These are phyloP conservation scores for Pseudogymnoascus sp. DNA, from an alignment of 2,329 filamentous ascomycete species.

Conservation along the genomic window DNA sequence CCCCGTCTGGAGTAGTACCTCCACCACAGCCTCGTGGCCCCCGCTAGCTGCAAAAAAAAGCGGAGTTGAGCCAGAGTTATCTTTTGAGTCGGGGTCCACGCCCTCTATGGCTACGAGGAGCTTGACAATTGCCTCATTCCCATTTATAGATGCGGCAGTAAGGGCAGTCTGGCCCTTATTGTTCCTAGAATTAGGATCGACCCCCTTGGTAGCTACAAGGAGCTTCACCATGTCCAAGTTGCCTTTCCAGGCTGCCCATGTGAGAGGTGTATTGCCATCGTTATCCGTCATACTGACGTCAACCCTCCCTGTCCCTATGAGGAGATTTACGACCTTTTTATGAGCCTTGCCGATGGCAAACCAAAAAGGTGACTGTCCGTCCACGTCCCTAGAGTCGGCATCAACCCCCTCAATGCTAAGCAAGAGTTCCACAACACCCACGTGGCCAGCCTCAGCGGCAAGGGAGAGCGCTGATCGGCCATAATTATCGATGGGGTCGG, in stretches of 20 bases:
- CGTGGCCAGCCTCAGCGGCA: background rate
- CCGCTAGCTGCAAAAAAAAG: background rate
- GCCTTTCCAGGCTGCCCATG: background rate
- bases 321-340: background rate
- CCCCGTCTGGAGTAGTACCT: background rate
- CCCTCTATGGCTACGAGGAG: background rate
- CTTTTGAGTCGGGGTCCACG: background rate
- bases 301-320: background rate
- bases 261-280: conserved; percentile 2
- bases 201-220: background rate
- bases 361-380: background rate
- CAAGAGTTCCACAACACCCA: background rate
- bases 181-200: background rate
- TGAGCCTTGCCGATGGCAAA: background rate
- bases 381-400: background rate
- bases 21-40: background rate
- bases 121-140: background rate
- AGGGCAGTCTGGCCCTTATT: background rate
- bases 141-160: background rate
- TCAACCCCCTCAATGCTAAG: background rate
- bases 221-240: background rate
- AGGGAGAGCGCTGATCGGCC: background rate
- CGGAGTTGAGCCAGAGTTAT: background rate
- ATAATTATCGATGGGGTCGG: background rate
- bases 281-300: background rate